phyloP scores from a whole-genome alignment of 176 grass and related monocot genomes.

The Triticum turgidum region DNA sequence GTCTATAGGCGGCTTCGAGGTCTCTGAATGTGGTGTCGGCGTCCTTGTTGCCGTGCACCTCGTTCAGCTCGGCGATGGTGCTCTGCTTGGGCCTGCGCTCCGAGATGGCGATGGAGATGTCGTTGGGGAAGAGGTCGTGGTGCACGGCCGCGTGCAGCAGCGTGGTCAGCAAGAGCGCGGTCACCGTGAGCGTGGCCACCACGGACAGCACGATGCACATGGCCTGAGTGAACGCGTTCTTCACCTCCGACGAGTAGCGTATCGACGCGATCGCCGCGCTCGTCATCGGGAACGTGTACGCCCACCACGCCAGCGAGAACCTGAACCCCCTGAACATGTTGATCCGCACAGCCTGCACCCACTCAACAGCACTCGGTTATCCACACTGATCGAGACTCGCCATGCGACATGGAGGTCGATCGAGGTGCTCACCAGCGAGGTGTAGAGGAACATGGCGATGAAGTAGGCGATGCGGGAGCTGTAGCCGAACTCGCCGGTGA shows the following conservation, averaged over 20 bases:
- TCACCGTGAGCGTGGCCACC: slow-evolving; percentile 54
- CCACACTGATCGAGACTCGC: neutral
- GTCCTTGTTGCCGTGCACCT: neutral
- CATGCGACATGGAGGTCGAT: neutral
- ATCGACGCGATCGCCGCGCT: slow-evolving; percentile 75
- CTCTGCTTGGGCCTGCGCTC: slow-evolving; percentile 34
- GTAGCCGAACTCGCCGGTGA: slow-evolving; percentile 71
- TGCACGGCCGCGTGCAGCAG: slow-evolving; percentile 76
- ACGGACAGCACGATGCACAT: slow-evolving; percentile 59
- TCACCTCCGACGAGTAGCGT: slow-evolving; percentile 77
- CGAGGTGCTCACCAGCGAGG: slow-evolving; percentile 53
- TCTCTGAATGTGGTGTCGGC: neutral
- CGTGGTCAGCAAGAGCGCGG: slow-evolving; percentile 56
- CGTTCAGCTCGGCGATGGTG: neutral
- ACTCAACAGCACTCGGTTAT: neutral
- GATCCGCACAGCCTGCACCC: slow-evolving; percentile 58
- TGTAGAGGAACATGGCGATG: slow-evolving; percentile 86
- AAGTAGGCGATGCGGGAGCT: slow-evolving; percentile 70
- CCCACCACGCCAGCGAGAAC: slow-evolving; percentile 98
- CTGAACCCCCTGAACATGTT: slow-evolving; percentile 92
- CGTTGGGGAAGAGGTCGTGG: slow-evolving; percentile 87
- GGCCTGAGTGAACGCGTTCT: slow-evolving; percentile 63
- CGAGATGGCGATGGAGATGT: slow-evolving; percentile 95
- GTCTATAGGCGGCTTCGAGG: slow-evolving; percentile 9
- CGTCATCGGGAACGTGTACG: slow-evolving; percentile 95